phyloP scores from a whole-genome alignment of 768 basidiomycete species.

The Leucogyrophana mollusca region DNA sequence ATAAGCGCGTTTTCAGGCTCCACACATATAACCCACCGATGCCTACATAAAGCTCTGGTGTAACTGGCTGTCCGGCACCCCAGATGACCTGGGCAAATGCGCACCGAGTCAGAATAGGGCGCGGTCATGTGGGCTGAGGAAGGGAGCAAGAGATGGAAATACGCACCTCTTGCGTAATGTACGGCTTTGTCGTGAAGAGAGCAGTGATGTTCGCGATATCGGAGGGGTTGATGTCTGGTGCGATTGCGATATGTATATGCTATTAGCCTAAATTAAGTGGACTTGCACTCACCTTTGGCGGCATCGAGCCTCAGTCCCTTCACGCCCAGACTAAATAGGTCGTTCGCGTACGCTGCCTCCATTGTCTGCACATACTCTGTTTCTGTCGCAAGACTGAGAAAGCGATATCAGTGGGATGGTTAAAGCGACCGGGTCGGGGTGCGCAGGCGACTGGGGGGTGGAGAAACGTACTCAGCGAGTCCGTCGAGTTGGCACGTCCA shows the following conservation, averaged over 20 bases:
- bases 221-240: slow-evolving; percentile 48
- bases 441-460: background rate
- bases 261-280: background rate
- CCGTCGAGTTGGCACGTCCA: slow-evolving; percentile 35
- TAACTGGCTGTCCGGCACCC: slow-evolving; percentile 45
- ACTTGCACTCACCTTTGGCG: slow-evolving; percentile 48
- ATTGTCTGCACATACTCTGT: slow-evolving; percentile 55
- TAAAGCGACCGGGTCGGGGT: background rate
- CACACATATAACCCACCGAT: slow-evolving; percentile 37
- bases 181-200: slow-evolving; percentile 41
- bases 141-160: background rate
- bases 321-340: slow-evolving; percentile 58
- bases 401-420: background rate
- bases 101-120: too few relatives aligned
- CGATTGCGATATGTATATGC: background rate
- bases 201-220: slow-evolving; percentile 56
- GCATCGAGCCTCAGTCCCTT: slow-evolving; percentile 66
- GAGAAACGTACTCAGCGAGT: slow-evolving; percentile 37
- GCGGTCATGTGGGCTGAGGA: background rate
- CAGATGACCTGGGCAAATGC: slow-evolving; percentile 22
- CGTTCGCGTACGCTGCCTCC: slow-evolving; percentile 58
- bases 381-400: slow-evolving; percentile 55
- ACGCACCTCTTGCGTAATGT: slow-evolving; percentile 60
- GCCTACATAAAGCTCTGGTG: slow-evolving; percentile 53
- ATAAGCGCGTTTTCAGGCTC: background rate